A percentile compares a stretch with the other conserved stretches of the same genome.
These are phyloP conservation scores for Tuctoria greenei DNA, from an alignment of 176 grass and related monocot species.

Conservation along the genomic window DNA sequence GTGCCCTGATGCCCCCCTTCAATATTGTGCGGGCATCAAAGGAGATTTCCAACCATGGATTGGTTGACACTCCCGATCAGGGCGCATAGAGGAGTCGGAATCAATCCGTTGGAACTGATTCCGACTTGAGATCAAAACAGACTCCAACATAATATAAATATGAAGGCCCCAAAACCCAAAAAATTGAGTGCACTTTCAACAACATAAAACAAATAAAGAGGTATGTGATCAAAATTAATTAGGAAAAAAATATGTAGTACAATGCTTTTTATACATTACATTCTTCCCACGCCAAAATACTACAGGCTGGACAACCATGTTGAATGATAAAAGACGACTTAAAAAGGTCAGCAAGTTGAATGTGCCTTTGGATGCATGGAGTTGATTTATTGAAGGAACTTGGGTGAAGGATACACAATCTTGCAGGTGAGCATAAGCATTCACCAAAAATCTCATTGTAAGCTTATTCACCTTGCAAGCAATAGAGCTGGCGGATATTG, in stretches of 20 bases:
- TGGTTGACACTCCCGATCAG: too few species aligned
- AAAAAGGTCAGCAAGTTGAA: slow-evolving; percentile 22
- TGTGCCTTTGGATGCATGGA: neutral
- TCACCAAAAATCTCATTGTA: neutral
- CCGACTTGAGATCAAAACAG: too few species aligned
- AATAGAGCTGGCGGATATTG: slow-evolving; percentile 86
- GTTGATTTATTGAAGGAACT: neutral
- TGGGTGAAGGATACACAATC: slow-evolving; percentile 32
- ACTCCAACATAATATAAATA: too few species aligned
- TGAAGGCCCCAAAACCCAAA: neutral
- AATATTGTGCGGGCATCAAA: too few species aligned
- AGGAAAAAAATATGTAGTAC: slow-evolving; percentile 13
- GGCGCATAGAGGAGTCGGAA: too few species aligned
- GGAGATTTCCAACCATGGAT: too few species aligned
- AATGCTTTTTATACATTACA: slow-evolving; percentile 30
- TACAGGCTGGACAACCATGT: neutral
- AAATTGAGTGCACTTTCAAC: neutral
- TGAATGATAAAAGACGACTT: neutral
- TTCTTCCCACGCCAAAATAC: slow-evolving; percentile 22
- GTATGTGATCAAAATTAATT: slow-evolving; percentile 31
- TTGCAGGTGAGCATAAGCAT: slow-evolving; percentile 2
- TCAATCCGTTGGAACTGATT: too few species aligned
- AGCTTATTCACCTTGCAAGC: slow-evolving; percentile 56
- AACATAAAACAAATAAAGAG: slow-evolving; percentile 21
- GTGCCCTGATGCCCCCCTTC: too few species aligned